Conservation (phyloP, 2,329 filamentous ascomycete genomes). For the Atkinsonella texensis region DNA sequence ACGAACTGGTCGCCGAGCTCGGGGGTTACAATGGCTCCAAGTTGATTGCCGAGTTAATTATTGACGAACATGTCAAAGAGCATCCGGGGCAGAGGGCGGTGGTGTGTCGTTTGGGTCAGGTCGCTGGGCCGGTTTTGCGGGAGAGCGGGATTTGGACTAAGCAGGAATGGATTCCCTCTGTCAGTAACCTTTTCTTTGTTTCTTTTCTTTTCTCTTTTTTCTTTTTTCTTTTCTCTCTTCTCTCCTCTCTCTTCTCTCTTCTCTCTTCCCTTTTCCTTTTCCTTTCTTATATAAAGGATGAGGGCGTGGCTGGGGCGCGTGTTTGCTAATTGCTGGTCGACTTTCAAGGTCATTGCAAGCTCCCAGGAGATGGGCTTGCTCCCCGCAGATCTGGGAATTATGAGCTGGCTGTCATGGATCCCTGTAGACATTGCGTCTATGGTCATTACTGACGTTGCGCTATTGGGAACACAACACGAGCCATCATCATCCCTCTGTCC, state of each 20-base stretch:
- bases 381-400: background rate
- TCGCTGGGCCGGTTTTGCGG: background rate
- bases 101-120: background rate
- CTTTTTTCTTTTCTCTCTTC: no score
- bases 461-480: background rate
- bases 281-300: background rate
- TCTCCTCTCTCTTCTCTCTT: no score
- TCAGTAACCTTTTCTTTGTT: background rate
- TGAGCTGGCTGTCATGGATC: background rate
- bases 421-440: background rate
- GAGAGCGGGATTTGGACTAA: background rate
- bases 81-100: background rate
- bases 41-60: background rate
- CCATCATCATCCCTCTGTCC: background rate
- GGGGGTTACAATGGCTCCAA: slow-evolving; percentile 1
- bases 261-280: no score
- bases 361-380: background rate
- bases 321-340: background rate
- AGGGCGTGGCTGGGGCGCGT: background rate
- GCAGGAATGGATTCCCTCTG: background rate
- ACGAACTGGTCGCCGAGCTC: background rate
- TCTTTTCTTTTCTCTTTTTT: background rate
- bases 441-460: background rate
- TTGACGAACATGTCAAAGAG: background rate
- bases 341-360: background rate